Evolutionary conservation across 139 green algal species (phyloP), one percentile per base, ranked within the genome.

Genomic region (Eudorina sp.): DNA sequence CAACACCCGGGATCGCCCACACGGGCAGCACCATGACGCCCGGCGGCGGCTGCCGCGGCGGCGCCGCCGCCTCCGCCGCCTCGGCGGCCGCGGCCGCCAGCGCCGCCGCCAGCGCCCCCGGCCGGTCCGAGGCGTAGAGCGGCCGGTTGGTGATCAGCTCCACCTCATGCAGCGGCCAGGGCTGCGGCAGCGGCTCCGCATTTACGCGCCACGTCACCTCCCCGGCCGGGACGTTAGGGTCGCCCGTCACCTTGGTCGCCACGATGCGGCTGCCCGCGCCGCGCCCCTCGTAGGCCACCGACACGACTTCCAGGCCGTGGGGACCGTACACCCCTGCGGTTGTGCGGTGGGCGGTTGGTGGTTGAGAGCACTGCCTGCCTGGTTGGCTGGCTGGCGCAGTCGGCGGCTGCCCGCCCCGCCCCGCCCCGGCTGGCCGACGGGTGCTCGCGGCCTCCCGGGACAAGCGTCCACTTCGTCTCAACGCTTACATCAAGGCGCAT

Each of bases 301-400:
- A 77, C 27, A 92, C 21, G 14, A 92, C 43, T 83, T 94, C 91
- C 38, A 83, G 72, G 7, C 91, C 91, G 34, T 94, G 91, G 1
- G 86, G 82, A 29, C 91, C 89, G 70, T 94, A 94, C 85, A 92
- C 31, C 14, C 89, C 91, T 89, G 89, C 84, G 3, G 64, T 27
- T 41, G n/a, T n/a, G n/a, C n/a, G n/a, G n/a, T n/a, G n/a, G n/a
- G n/a, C n/a, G n/a, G n/a, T n/a, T n/a, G n/a, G n/a, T n/a, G n/a
- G n/a, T n/a, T n/a, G n/a, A n/a, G n/a, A n/a, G n/a, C n/a, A n/a
- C n/a, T n/a, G n/a, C n/a, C n/a, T n/a, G n/a, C n/a, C n/a, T n/a
- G n/a, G n/a, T n/a, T n/a, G n/a, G n/a, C n/a, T n/a, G n/a, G n/a
- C n/a, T n/a, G n/a, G n/a, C n/a, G n/a, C n/a, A n/a, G n/a, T n/a